phyloP scores from a whole-genome alignment of 2,329 filamentous ascomycete genomes.

The Penicillium rolfsii region DNA sequence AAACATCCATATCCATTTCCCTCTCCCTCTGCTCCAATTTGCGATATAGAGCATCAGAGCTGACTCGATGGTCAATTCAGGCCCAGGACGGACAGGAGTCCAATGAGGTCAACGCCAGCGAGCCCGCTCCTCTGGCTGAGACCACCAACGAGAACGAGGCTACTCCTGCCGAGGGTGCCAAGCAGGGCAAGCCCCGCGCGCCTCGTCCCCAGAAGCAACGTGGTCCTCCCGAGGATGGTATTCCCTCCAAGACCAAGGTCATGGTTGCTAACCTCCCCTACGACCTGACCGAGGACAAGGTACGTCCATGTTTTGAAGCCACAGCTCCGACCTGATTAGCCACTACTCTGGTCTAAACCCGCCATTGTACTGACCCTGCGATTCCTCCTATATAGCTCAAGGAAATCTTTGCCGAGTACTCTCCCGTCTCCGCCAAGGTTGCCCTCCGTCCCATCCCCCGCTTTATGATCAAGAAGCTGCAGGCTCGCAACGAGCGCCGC shows the following conservation, averaged over 20 bases:
- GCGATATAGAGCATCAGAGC: background rate
- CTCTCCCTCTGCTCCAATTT: background rate
- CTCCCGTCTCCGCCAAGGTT: conserved; percentile 95
- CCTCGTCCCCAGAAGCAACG: conserved; percentile 73
- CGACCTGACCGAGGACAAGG: conserved; percentile 96
- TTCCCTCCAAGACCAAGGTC: conserved; percentile 99
- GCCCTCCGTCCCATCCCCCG: conserved; percentile 96
- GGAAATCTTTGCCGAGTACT: conserved; percentile 92
- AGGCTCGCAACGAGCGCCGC: conserved; percentile 94
- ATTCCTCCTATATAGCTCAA: conserved; percentile 68
- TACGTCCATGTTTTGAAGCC: conserved; percentile 47
- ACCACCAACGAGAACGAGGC: conserved; percentile 56
- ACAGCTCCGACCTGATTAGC: background rate
- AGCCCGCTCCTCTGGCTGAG: conserved; percentile 53
- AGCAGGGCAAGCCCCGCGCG: conserved; percentile 47
- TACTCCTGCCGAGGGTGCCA: conserved; percentile 42
- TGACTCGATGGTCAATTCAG: conserved; percentile 10
- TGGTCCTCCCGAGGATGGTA: conserved; percentile 93
- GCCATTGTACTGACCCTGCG: conserved; percentile 34
- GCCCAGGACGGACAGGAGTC: conserved; percentile 33
- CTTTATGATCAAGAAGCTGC: conserved; percentile 99
- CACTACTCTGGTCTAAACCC: conserved; percentile 1
- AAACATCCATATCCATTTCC: conserved; percentile 35
- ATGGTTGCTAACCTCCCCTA: conserved; percentile 99
- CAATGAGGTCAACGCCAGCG: conserved; percentile 26